Base-by-base conservation (phyloP, 1,284 basidiomycete species). In the Volvariella volvacea region DNA sequence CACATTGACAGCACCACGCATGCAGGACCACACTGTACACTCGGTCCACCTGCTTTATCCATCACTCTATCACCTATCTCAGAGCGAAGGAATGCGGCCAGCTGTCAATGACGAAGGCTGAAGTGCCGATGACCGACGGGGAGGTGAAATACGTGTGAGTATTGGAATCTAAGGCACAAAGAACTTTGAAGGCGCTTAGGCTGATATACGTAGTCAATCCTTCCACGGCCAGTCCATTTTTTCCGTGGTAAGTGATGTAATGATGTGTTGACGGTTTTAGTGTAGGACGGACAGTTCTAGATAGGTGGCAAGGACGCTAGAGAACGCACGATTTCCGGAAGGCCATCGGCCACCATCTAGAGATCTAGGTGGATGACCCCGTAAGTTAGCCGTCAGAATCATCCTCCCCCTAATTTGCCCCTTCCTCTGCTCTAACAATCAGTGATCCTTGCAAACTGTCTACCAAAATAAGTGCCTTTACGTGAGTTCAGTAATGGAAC, bases 401-500 rank as follows among this genome's bases (percentile, higher is more conserved):
- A 38, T n/a, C n/a, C 28, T 20, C 4, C 31, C 30, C 14, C 15
- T 37, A 34, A 25, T 36, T n/a, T 43, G 42, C 22, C 9, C 22
- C 22, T 28, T 28, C 25, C 25, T 6, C 6, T 28, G 12, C 25
- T 6, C 6, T 28, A 28, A 28, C 25, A 28, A 28, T 28, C 12
- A 28, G 6, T 12, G 6, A 28, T 28, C 25, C 8, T 21, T 21
- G 4, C 19, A 22, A 40, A 22, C 12, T 14, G 9, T 9, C 17
- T 16, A 17, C 36, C 36, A 16, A 19, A 9, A 38, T 38, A 16
- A 9, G 36, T 14, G 36, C 8, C 36, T 34, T 3, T n/a, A 37
- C 30, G 8, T 14, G 52, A 55, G n/a, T n/a, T n/a, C n/a, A n/a
- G n/a, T n/a, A n/a, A 55, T 48, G 55, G 42, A 55, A 51, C 53